Evolutionary conservation across 2,329 filamentous ascomycete species (phyloP).

Genomic region (Nemania bipapillata): DNA sequence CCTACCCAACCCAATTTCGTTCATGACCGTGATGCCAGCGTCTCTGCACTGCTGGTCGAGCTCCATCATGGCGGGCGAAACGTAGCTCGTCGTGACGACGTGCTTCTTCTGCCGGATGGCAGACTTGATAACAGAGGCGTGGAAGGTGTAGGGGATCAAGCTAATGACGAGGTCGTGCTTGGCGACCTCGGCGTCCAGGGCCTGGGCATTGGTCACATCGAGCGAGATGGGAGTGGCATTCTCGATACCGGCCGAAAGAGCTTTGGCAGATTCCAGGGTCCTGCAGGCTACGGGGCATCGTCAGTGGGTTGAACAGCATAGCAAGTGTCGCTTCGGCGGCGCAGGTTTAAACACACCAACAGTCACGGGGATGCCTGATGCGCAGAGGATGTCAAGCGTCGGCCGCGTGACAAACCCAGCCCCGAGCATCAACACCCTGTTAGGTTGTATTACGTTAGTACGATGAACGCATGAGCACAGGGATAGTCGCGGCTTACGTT

Average conservation of each 20-base stretch:
- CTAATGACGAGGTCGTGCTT: constrained; percentile 82
- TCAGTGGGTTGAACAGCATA: background rate
- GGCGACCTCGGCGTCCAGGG: constrained; percentile 81
- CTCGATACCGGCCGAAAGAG: constrained; percentile 76
- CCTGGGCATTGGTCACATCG: constrained; percentile 80
- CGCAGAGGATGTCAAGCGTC: constrained; percentile 71
- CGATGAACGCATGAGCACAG: no score
- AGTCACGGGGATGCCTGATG: constrained; percentile 71
- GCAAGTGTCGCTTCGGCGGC: background rate
- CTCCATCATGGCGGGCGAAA: constrained; percentile 91
- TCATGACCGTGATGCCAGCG: constrained; percentile 96
- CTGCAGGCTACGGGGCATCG: constrained; percentile 72
- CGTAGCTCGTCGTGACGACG: constrained; percentile 94
- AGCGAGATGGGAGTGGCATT: constrained; percentile 81
- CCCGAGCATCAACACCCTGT: no score
- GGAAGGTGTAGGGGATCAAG: constrained; percentile 92
- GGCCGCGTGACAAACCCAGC: constrained; percentile 62
- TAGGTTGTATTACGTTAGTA: no score
- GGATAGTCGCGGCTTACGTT: no score
- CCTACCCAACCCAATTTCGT: constrained; percentile 91
- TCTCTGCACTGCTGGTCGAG: constrained; percentile 84
- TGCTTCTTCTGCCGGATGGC: constrained; percentile 94
- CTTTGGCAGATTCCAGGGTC: constrained; percentile 79
- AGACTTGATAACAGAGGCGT: constrained; percentile 88
- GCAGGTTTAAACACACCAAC: constrained; percentile 60